Evolutionary conservation across 495 filamentous ascomycete genomes (phyloP).

Genomic region (Neurospora sp.): DNA sequence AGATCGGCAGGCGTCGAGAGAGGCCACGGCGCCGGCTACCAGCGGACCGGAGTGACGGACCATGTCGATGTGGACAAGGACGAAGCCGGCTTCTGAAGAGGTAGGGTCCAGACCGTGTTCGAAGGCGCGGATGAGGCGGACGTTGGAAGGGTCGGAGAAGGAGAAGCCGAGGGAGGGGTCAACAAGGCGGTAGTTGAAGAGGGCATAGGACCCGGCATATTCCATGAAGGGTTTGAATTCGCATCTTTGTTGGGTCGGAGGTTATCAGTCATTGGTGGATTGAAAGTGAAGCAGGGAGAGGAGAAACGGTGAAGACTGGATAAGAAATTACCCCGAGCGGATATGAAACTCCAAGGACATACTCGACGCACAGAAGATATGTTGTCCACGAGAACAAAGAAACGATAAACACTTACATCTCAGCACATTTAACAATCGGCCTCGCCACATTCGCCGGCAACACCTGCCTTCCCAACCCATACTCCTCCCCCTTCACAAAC

Average conservation of each 20-base stretch:
- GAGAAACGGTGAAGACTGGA: not conserved
- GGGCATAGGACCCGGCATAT: slow-evolving; percentile 82
- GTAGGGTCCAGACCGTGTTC: slow-evolving; percentile 74
- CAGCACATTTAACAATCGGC: slow-evolving; percentile 68
- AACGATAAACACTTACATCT: slow-evolving; percentile 50
- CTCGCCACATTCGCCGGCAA: slow-evolving; percentile 60
- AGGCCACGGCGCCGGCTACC: slow-evolving; percentile 54
- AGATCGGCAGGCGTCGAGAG: slow-evolving; percentile 49
- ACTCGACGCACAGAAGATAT: not conserved
- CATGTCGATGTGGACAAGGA: slow-evolving; percentile 77
- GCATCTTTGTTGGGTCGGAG: slow-evolving; percentile 25
- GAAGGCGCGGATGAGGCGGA: slow-evolving; percentile 80
- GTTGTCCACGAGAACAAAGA: not conserved
- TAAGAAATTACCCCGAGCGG: slow-evolving; percentile 4
- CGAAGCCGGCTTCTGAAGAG: slow-evolving; percentile 88
- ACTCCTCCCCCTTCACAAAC: slow-evolving; percentile 53
- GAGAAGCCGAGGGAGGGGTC: slow-evolving; percentile 55
- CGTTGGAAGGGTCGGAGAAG: slow-evolving; percentile 58
- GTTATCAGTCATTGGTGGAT: not conserved
- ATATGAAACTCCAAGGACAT: not conserved
- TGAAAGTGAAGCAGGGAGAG: not conserved
- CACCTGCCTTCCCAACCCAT: slow-evolving; percentile 63
- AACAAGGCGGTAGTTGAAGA: slow-evolving; percentile 76
- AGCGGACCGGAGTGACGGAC: slow-evolving; percentile 66
- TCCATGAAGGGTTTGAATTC: slow-evolving; percentile 88